Conservation (phyloP, 78 protist genomes). For the Polysphondylium violaceum region DNA sequence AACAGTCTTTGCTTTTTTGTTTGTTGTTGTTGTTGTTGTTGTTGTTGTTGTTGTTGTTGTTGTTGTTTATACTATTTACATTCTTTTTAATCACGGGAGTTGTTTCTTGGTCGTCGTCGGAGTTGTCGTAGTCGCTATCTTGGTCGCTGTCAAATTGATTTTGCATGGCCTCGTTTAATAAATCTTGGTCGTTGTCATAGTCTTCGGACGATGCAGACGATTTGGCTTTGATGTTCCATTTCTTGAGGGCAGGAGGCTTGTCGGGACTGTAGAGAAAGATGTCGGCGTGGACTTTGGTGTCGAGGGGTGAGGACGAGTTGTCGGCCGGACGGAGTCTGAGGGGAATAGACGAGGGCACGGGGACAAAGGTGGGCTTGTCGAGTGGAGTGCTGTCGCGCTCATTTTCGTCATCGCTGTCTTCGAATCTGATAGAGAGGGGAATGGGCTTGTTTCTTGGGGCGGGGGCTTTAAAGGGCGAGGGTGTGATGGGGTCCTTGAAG, state of each 20-base stretch:
- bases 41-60: neutral
- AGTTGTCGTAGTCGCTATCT: neutral
- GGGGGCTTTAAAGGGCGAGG: neutral
- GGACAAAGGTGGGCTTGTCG: neutral
- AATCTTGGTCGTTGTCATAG: neutral
- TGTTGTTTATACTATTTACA: too few species aligned
- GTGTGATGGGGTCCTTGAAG: neutral
- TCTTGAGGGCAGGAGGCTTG: neutral
- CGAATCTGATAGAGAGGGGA: neutral
- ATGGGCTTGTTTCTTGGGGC: neutral
- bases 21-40: slow-evolving; percentile 11
- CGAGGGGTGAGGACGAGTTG: too few species aligned
- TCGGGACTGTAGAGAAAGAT: slow-evolving; percentile 1
- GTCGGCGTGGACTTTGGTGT: neutral
- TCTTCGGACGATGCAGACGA: neutral
- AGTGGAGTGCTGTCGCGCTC: neutral
- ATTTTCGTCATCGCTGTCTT: neutral
- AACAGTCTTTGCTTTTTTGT: slow-evolving; percentile 1
- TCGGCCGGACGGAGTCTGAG: neutral
- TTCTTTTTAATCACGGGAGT: neutral
- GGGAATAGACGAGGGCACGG: slow-evolving; percentile 6
- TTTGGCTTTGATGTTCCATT: slow-evolving; percentile 3
- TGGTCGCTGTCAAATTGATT: neutral
- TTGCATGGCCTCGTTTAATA: neutral
- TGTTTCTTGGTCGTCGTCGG: neutral